Conservation (phyloP, 179 eudicot species). For the Camellia oleifera region DNA sequence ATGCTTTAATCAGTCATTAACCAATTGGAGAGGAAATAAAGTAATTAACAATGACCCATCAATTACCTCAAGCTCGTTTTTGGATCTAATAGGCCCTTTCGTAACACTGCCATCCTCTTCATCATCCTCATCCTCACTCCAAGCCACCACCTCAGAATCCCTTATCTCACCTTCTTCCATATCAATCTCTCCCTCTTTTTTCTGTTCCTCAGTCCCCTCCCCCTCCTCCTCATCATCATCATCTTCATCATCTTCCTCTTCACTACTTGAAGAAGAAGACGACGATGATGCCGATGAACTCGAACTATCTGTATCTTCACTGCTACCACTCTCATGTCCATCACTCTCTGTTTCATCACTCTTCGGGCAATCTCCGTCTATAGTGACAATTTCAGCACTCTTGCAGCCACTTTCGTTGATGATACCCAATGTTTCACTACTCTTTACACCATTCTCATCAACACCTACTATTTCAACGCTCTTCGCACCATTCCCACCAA, state of each 20-base stretch:
- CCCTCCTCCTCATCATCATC: slow-evolving; percentile 22
- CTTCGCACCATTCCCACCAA: neutral
- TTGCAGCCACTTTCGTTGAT: slow-evolving; percentile 19
- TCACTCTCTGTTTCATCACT: slow-evolving; percentile 7
- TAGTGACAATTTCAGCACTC: neutral
- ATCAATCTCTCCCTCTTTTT: slow-evolving; percentile 31
- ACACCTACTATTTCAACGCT: neutral
- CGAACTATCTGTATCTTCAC: slow-evolving; percentile 40
- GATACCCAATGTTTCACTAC: slow-evolving; percentile 8
- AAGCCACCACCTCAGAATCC: slow-evolving; percentile 51
- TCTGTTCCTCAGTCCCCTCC: slow-evolving; percentile 18
- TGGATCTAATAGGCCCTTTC: slow-evolving; percentile 47
- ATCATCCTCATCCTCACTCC: slow-evolving; percentile 43
- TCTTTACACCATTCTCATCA: neutral
- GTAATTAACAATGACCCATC: neutral
- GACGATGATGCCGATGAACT: slow-evolving; percentile 47
- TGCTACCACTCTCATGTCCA: slow-evolving; percentile 28
- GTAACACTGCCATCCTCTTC: slow-evolving; percentile 21
- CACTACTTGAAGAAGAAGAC: slow-evolving; percentile 48
- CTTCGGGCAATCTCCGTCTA: neutral
- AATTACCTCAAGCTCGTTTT: slow-evolving; percentile 49
- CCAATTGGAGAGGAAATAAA: neutral
- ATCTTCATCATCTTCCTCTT: slow-evolving; percentile 36
- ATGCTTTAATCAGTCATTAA: too few relatives aligned
- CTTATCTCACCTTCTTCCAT: slow-evolving; percentile 79